Conservation (phyloP, 1,284 basidiomycete genomes). For the Heterobasidion annosum region DNA sequence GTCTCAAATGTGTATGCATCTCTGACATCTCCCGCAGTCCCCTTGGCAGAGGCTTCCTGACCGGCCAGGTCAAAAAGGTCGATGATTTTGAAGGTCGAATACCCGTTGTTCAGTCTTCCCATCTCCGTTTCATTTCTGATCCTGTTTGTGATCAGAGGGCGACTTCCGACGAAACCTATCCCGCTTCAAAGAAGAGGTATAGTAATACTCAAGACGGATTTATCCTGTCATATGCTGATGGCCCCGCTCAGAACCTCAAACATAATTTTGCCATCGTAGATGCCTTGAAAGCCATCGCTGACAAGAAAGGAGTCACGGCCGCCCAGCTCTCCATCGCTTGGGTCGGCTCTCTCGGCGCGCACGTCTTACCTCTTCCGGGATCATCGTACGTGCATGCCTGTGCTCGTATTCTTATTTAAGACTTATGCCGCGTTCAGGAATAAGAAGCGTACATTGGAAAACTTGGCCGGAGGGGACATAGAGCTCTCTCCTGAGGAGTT, state of each 20-base stretch:
- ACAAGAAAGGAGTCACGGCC: slow-evolving; percentile 38
- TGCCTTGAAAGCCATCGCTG: slow-evolving; percentile 32
- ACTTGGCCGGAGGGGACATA: slow-evolving; percentile 33
- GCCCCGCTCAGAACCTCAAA: slow-evolving; percentile 28
- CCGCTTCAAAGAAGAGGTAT: slow-evolving; percentile 25
- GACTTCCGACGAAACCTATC: slow-evolving; percentile 27
- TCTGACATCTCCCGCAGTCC: slow-evolving; percentile 20
- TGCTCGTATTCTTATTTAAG: neutral
- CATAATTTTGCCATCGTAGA: slow-evolving; percentile 53
- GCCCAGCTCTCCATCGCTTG: slow-evolving; percentile 61
- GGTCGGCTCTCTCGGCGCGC: slow-evolving; percentile 38
- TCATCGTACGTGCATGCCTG: slow-evolving; percentile 29
- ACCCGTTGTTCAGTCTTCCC: neutral
- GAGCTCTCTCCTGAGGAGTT: slow-evolving; percentile 29
- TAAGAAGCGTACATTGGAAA: slow-evolving; percentile 33
- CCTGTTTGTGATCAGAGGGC: slow-evolving; percentile 10
- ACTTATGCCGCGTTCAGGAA: slow-evolving; percentile 12
- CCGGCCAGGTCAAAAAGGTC: slow-evolving; percentile 28
- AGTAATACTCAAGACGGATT: neutral
- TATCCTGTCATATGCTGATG: too few species aligned
- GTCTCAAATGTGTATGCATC: too few species aligned
- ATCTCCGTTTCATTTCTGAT: neutral
- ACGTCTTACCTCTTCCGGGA: slow-evolving; percentile 47
- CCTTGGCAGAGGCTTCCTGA: slow-evolving; percentile 47
- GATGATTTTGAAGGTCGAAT: slow-evolving; percentile 30